Evolutionary conservation across 1,284 basidiomycete species (phyloP).

Genomic region (Irpex lacteus): DNA sequence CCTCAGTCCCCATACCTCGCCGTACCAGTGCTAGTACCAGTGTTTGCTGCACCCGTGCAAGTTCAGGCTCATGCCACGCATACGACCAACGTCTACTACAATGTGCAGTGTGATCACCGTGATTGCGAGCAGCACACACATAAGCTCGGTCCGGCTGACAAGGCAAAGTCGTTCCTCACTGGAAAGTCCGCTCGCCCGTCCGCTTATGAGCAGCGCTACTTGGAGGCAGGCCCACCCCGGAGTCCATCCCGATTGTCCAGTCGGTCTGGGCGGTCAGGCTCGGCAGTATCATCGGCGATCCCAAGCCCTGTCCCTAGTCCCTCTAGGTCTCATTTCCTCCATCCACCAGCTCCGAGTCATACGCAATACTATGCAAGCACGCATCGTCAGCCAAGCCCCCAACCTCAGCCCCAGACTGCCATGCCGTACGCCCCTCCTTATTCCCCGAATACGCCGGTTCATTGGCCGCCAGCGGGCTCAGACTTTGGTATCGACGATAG

Average conservation of each 20-base stretch:
- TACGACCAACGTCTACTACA: neutral
- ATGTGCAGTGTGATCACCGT: neutral
- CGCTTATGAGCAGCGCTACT: too few relatives aligned
- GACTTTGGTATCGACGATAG: neutral
- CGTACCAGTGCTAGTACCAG: too few relatives aligned
- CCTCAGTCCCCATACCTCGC: too few relatives aligned
- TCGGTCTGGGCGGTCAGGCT: neutral
- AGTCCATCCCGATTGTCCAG: neutral
- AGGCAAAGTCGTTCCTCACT: too few relatives aligned
- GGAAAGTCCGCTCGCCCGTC: too few relatives aligned
- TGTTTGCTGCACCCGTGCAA: neutral
- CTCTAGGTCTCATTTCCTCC: too few relatives aligned
- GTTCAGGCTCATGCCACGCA: neutral
- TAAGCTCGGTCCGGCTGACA: too few relatives aligned
- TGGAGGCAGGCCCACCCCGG: neutral
- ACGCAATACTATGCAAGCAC: neutral
- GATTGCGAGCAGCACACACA: neutral
- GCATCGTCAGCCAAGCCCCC: neutral
- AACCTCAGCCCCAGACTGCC: neutral
- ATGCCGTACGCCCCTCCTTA: neutral
- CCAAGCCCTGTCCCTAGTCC: too few relatives aligned
- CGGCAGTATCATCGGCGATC: too few relatives aligned
- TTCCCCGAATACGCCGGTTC: neutral
- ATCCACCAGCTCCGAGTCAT: neutral
- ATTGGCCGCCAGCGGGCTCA: neutral